phyloP scores from a whole-genome alignment of 345 rosid species.

The Alliaria petiolata region DNA sequence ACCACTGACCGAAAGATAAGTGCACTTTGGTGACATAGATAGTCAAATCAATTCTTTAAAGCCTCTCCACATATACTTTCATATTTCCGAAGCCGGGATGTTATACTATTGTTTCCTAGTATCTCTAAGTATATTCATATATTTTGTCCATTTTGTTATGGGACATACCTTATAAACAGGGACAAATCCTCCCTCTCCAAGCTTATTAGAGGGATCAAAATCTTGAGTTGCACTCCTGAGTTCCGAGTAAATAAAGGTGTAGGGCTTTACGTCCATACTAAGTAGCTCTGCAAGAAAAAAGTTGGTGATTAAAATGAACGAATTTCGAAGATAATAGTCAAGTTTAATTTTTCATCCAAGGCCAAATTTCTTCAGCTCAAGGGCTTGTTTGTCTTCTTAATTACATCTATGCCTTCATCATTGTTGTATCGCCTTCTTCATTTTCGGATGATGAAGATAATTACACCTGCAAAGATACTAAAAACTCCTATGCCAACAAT shows the following conservation, averaged over 20 bases:
- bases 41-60: too few relatives aligned
- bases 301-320: background rate
- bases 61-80: too few relatives aligned
- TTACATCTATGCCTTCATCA: constrained; percentile 53
- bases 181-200: constrained; percentile 87
- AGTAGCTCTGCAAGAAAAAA: constrained; percentile 41
- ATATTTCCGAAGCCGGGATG: too few relatives aligned
- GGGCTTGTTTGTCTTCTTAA: background rate
- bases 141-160: background rate
- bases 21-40: too few relatives aligned
- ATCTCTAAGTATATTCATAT: background rate
- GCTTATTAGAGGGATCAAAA: constrained; percentile 53
- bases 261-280: constrained; percentile 49
- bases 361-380: background rate
- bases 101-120: background rate
- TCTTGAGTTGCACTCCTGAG: constrained; percentile 63
- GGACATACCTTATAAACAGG: constrained; percentile 54
- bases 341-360: background rate
- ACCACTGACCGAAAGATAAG: too few relatives aligned
- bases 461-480: constrained; percentile 29
- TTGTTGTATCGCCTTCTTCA: constrained; percentile 36
- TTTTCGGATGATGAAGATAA: constrained; percentile 33
- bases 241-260: constrained; percentile 55
- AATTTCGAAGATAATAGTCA: background rate
- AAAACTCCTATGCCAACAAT: constrained; percentile 28